Conservation (phyloP, 495 filamentous ascomycete genomes). For the Podospora comata region DNA sequence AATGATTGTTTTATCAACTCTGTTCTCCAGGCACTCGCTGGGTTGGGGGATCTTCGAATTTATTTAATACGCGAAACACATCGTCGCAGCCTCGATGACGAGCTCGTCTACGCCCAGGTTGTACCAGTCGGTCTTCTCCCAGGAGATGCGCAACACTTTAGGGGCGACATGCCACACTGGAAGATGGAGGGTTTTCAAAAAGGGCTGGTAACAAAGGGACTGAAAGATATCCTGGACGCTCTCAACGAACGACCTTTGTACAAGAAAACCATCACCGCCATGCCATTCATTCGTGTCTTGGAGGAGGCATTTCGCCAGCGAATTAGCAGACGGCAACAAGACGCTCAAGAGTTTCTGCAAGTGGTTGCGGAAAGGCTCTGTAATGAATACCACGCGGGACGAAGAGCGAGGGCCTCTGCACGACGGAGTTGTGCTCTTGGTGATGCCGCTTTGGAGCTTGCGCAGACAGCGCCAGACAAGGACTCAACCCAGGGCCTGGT, state of each 20-base stretch:
- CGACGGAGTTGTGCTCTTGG: slow-evolving; percentile 19
- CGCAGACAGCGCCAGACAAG: background rate
- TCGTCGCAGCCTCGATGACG: slow-evolving; percentile 71
- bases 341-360: slow-evolving; percentile 98
- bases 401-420: slow-evolving; percentile 58
- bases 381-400: slow-evolving; percentile 88
- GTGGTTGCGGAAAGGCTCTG: slow-evolving; percentile 86
- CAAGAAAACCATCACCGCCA: slow-evolving; percentile 88
- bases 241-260: slow-evolving; percentile 93
- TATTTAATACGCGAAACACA: slow-evolving; percentile 89
- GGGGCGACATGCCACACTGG: slow-evolving; percentile 54
- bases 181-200: slow-evolving; percentile 72
- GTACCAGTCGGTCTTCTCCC: slow-evolving; percentile 40
- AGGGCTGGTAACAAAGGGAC: slow-evolving; percentile 76
- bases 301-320: slow-evolving; percentile 83
- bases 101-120: slow-evolving; percentile 62
- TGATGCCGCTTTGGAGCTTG: background rate
- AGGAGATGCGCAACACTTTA: slow-evolving; percentile 27
- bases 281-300: slow-evolving; percentile 70
- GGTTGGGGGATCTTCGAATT: slow-evolving; percentile 82
- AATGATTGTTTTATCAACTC: slow-evolving; percentile 99
- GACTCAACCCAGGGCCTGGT: background rate
- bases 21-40: slow-evolving; percentile 90
- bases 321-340: slow-evolving; percentile 92
- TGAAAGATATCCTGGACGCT: slow-evolving; percentile 90